phyloP scores from a whole-genome alignment of 352 stramenopile genomes.

The Phytopythium kandeliae region DNA sequence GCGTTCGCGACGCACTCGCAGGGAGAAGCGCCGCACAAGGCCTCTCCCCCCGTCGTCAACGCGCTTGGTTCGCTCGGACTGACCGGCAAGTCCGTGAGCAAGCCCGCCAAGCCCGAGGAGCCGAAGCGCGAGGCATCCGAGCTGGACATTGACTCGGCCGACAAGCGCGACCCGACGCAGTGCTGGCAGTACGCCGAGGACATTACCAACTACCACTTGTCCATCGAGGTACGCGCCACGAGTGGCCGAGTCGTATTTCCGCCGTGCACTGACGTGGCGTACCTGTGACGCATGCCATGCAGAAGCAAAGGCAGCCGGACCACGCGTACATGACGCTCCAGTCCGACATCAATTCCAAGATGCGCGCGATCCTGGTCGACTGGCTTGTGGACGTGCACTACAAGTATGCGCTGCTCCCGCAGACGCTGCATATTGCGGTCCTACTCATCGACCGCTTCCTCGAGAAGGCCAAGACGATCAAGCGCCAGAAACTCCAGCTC shows the following conservation, averaged over 20 bases:
- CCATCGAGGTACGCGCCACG: slow-evolving; percentile 34
- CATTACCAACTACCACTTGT: slow-evolving; percentile 76
- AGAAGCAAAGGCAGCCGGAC: slow-evolving; percentile 58
- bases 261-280: neutral
- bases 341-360: slow-evolving; percentile 98
- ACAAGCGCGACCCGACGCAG: slow-evolving; percentile 49
- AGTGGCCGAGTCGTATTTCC: no score
- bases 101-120: slow-evolving; percentile 12
- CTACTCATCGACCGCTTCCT: slow-evolving; percentile 81
- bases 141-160: slow-evolving; percentile 73
- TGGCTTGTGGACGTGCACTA: slow-evolving; percentile 95
- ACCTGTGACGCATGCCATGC: neutral
- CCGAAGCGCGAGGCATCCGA: slow-evolving; percentile 20
- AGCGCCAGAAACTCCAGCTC: slow-evolving; percentile 91
- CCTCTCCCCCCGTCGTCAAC: slow-evolving; percentile 26
- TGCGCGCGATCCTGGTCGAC: slow-evolving; percentile 99
- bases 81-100: slow-evolving; percentile 22
- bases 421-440: slow-evolving; percentile 84
- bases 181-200: slow-evolving; percentile 84
- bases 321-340: slow-evolving; percentile 86
- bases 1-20: slow-evolving; percentile 18
- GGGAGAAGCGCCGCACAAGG: slow-evolving; percentile 16
- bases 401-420: slow-evolving; percentile 74
- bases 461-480: slow-evolving; percentile 59
- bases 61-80: slow-evolving; percentile 32